phyloP scores from a whole-genome alignment of 306 rosid species.

The Lablab purpureus region DNA sequence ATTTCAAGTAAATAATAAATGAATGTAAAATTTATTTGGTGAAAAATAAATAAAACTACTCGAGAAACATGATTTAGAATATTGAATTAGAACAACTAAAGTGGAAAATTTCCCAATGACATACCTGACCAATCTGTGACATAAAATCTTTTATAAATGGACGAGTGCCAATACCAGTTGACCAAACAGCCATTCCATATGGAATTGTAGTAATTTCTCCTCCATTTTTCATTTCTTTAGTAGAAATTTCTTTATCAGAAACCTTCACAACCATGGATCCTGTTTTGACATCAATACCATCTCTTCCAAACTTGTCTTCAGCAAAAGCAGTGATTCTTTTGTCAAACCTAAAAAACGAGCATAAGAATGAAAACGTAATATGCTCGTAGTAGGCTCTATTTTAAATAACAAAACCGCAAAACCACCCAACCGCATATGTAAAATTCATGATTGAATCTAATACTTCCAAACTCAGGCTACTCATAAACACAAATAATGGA shows the following conservation, averaged over 20 bases:
- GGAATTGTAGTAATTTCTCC: constrained; percentile 71
- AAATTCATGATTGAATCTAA: constrained; percentile 38
- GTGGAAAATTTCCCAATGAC: constrained; percentile 43
- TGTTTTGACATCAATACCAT: constrained; percentile 89
- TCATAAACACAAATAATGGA: constrained; percentile 8
- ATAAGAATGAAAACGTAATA: constrained; percentile 9
- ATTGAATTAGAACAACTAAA: constrained; percentile 16
- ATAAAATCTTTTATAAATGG: constrained; percentile 87
- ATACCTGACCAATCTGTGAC: constrained; percentile 93
- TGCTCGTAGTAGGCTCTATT: constrained; percentile 7
- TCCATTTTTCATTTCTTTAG: constrained; percentile 89
- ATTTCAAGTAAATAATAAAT: constrained; percentile 24
- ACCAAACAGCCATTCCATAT: constrained; percentile 98
- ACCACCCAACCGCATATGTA: neutral
- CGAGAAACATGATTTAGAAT: constrained; percentile 21
- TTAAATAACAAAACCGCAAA: constrained; percentile 21
- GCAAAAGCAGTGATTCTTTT: constrained; percentile 94
- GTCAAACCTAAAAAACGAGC: constrained; percentile 78
- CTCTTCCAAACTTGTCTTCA: constrained; percentile 80
- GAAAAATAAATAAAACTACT: constrained; percentile 19
- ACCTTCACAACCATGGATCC: constrained; percentile 96
- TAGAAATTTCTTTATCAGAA: constrained; percentile 78
- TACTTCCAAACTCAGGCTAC: constrained; percentile 55
- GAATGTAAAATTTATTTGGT: neutral
- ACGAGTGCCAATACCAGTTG: constrained; percentile 96